A percentile compares a stretch with the other conserved stretches of the same genome.
These are phyloP conservation scores for Penicillium sp. DNA, from an alignment of 2,329 filamentous ascomycete genomes.

Conservation along the genomic window DNA sequence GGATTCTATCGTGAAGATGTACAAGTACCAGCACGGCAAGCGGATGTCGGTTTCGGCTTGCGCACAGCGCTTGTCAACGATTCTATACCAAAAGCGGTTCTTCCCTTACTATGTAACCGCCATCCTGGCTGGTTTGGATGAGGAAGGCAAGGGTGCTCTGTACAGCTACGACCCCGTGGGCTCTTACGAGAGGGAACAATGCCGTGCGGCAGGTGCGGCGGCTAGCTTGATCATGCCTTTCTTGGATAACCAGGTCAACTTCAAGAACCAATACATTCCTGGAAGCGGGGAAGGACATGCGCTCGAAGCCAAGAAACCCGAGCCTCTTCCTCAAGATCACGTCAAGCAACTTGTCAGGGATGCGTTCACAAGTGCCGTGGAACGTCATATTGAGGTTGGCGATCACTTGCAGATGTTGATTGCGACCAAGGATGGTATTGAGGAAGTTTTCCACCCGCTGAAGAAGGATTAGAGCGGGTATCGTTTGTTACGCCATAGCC, in stretches of 20 bases:
- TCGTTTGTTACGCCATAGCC: constrained; percentile 18
- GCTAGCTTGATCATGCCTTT: constrained; percentile 98
- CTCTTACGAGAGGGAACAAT: constrained; percentile 96
- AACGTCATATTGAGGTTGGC: constrained; percentile 98
- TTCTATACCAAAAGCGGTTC: constrained; percentile 96
- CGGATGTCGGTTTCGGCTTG: constrained; percentile 93
- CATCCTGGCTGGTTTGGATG: constrained; percentile 91
- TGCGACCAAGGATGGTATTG: constrained; percentile 83
- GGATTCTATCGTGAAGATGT: constrained; percentile 96
- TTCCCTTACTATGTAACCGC: constrained; percentile 98
- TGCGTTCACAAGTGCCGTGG: constrained; percentile 96
- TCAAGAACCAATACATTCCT: constrained; percentile 97
- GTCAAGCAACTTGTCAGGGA: constrained; percentile 92
- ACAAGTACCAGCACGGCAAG: constrained; percentile 97
- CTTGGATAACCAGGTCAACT: constrained; percentile 98
- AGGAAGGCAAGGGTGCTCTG: constrained; percentile 89
- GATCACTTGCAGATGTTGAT: constrained; percentile 95
- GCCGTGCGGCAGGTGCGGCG: constrained; percentile 88
- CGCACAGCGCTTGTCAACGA: constrained; percentile 91
- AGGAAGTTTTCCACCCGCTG: constrained; percentile 80
- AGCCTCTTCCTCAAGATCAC: constrained; percentile 71
- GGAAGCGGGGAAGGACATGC: constrained; percentile 83
- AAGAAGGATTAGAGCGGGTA: constrained; percentile 76
- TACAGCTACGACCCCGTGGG: constrained; percentile 98
- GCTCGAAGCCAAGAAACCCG: constrained; percentile 62